Percentiles rank a stretch among this genome's conserved stretches.
phyloP scores from a whole-genome alignment of 768 basidiomycete genomes.

The Mrakia blollopis region DNA sequence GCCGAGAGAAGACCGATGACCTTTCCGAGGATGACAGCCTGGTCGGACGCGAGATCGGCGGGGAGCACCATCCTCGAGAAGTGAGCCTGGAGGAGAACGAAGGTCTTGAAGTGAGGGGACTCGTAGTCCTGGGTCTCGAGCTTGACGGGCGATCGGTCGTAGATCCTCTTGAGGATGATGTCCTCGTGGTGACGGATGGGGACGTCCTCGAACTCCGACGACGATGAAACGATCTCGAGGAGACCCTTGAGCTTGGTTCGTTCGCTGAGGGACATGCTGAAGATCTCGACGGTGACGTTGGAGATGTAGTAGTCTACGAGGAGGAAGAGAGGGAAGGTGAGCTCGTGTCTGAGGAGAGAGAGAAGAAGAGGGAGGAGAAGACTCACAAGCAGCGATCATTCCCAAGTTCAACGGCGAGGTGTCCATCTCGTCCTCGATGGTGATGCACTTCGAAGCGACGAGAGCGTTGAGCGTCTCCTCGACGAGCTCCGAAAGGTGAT shows the following conservation, averaged over 20 bases:
- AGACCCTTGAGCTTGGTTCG: constrained; percentile 94
- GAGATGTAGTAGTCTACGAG: constrained; percentile 39
- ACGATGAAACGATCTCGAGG: constrained; percentile 93
- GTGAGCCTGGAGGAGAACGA: constrained; percentile 92
- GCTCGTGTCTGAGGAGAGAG: not conserved
- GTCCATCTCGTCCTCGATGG: constrained; percentile 82
- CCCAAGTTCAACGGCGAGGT: constrained; percentile 77
- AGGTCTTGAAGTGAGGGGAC: constrained; percentile 95
- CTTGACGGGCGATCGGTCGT: constrained; percentile 96
- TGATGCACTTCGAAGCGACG: constrained; percentile 89
- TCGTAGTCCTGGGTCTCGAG: constrained; percentile 77
- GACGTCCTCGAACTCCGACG: constrained; percentile 89
- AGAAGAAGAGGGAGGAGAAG: constrained; percentile 55
- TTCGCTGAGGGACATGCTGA: constrained; percentile 89
- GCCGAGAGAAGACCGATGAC: constrained; percentile 86
- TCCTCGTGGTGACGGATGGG: constrained; percentile 91
- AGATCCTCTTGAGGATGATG: constrained; percentile 71
- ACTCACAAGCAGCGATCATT: constrained; percentile 91
- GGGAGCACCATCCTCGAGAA: constrained; percentile 90
- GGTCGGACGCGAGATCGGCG: constrained; percentile 89
- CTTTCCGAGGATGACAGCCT: constrained; percentile 78
- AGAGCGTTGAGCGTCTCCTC: constrained; percentile 88
- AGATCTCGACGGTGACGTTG: constrained; percentile 97
- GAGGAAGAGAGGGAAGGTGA: not conserved
- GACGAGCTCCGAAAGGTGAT: constrained; percentile 91